Base-by-base conservation (phyloP, 2,329 filamentous ascomycete species). In the Pezizomycotina sp. region DNA sequence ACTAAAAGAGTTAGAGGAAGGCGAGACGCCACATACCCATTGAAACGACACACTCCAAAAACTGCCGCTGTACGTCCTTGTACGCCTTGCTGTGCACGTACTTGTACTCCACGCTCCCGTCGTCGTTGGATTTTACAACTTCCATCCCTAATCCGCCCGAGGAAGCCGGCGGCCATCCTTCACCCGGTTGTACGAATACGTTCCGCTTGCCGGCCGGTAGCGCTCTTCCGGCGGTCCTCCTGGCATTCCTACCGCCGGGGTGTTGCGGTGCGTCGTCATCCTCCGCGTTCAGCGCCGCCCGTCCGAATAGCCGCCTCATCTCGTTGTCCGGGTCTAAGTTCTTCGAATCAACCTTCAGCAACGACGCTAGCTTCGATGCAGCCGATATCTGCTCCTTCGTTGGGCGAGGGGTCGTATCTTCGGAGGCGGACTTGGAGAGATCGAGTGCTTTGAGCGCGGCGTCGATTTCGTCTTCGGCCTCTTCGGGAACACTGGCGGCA, bases 301-400 rank as follows among this genome's bases (percentile, higher is more conserved):
- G 68, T 4, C 76, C 76, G 54, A 80, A 81, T 0, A 81, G 60
- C 46, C 66, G 69, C 38, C 72, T 76, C 82, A 98, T 93, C 60
- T 98, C 89, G 52, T 92, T 92, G 22, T 76, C 65, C 5, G 80
- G 80, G 53, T 86, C 84, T 7, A 98, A 67, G 49, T 83, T 71
- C 47, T 78, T 69, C 1, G 74, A 69, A 48, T 77, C 74, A 33
- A 80, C 61, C 2, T 65, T 59, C 1, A 80, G 60, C 8, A 77
- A 68, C 43, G 62, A 63, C 31, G 66, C 57, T 29, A 59, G 54
- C 32, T 60, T 59, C 34, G 57, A 20, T 55, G 38, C 58, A 52
- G 3, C 52, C 34, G 10, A 51, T 30, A 4, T 47, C 37, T 26
- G 42, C 39, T 32, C 21, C 27, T 16, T 28, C 8, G 14, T 6